Percentiles rank a stretch among this genome's conserved stretches.
Conservation (phyloP, 441 rosid species). For the Viola pubescens region DNA sequence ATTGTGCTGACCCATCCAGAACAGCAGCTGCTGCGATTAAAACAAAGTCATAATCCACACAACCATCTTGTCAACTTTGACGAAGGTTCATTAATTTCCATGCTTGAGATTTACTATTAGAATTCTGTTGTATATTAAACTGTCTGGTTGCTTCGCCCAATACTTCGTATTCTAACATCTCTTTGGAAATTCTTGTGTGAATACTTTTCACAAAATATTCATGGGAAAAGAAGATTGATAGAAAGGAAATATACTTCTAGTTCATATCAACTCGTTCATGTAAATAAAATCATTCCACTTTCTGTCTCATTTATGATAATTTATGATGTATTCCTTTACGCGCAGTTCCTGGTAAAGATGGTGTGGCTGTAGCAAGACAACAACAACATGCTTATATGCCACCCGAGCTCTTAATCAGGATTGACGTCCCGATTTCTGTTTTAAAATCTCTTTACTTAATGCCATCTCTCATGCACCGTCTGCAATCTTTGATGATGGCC, state of each 20-base stretch:
- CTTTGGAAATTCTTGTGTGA: neutral
- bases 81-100: constrained; percentile 44
- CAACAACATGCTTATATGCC: constrained; percentile 60
- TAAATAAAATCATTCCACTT: neutral
- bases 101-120: constrained; percentile 6
- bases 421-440: constrained; percentile 42
- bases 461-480: constrained; percentile 81
- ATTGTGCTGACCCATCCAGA: constrained; percentile 57
- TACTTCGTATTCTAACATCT: neutral
- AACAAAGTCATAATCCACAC: constrained; percentile 96
- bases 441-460: constrained; percentile 62
- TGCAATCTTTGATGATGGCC: constrained; percentile 84
- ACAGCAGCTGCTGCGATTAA: constrained; percentile 72
- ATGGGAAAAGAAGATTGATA: neutral
- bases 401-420: constrained; percentile 69
- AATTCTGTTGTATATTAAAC: neutral
- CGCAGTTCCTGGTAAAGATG: constrained; percentile 28
- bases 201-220: neutral
- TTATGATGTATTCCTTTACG: constrained; percentile 24
- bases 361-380: constrained; percentile 33
- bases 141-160: neutral
- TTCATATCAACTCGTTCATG: too few relatives aligned
- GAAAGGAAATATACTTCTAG: neutral
- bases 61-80: constrained; percentile 71
- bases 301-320: constrained; percentile 7